phyloP scores from a whole-genome alignment of 345 rosid species.

The Barbarea vulgaris region DNA sequence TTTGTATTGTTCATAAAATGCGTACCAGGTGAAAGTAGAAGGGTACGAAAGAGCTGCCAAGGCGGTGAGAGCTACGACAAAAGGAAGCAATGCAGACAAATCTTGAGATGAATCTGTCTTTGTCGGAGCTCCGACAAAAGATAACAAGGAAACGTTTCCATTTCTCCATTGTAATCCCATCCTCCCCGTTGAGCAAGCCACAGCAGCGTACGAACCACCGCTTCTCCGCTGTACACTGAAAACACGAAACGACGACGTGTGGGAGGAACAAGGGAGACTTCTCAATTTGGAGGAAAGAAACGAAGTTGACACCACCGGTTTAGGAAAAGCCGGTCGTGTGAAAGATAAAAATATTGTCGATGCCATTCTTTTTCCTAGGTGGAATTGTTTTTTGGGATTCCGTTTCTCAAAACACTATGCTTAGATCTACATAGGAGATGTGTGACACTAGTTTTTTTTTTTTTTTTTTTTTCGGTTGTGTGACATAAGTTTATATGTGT shows the following conservation, averaged over 20 bases:
- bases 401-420: neutral
- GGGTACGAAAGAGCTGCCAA: constrained; percentile 80
- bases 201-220: constrained; percentile 29
- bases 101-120: constrained; percentile 58
- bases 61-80: constrained; percentile 83
- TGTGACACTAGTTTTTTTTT: neutral
- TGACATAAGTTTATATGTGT: too few species aligned
- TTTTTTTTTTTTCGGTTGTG: too few species aligned
- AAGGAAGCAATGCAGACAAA: constrained; percentile 85
- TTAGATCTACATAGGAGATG: neutral
- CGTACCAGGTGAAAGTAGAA: constrained; percentile 83
- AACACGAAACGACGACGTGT: neutral
- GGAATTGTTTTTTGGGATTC: neutral
- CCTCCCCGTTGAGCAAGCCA: constrained; percentile 73
- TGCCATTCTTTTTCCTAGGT: neutral
- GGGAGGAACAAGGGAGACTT: neutral
- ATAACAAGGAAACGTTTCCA: constrained; percentile 66
- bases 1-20: neutral
- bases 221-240: neutral
- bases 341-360: neutral
- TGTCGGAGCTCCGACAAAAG: constrained; percentile 39
- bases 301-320: neutral
- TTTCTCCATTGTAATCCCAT: constrained; percentile 71
- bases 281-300: too few species aligned
- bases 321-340: neutral